Percentiles rank a stretch among this genome's conserved stretches.
Evolutionary conservation across 2,329 filamentous ascomycete genomes (phyloP).

Genomic region (Xylaria digitata): DNA sequence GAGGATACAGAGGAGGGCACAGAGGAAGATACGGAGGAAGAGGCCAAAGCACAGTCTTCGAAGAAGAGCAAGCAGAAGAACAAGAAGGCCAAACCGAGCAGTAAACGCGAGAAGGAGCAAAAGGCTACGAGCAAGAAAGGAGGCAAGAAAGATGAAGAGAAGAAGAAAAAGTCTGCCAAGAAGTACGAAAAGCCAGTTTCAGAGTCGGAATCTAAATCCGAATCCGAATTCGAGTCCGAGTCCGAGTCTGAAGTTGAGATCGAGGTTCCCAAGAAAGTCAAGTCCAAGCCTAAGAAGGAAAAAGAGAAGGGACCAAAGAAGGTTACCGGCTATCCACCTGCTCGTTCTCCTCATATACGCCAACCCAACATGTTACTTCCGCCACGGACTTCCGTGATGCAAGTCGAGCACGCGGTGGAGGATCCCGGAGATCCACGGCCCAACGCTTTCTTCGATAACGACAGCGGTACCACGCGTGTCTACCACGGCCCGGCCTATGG

Average conservation of each 20-base stretch:
- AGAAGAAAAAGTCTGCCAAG: conserved; percentile 26
- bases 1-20: conserved; percentile 27
- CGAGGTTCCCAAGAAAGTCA: conserved; percentile 19
- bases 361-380: conserved; percentile 61
- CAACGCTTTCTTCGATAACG: conserved; percentile 69
- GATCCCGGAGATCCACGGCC: conserved; percentile 64
- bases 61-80: conserved; percentile 26
- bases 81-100: conserved; percentile 20
- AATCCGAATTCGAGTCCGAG: conserved; percentile 34
- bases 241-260: conserved; percentile 34
- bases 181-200: conserved; percentile 16
- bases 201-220: conserved; percentile 27
- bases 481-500: conserved; percentile 69
- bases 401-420: conserved; percentile 68
- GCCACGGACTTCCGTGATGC: conserved; percentile 60
- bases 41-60: conserved; percentile 25
- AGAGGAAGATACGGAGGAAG: conserved; percentile 27
- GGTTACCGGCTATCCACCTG: conserved; percentile 23
- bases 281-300: conserved; percentile 22
- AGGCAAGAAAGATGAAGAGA: conserved; percentile 15
- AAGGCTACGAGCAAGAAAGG: conserved; percentile 32
- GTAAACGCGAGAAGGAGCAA: conserved; percentile 26
- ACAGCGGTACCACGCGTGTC: conserved; percentile 64
- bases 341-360: conserved; percentile 46
- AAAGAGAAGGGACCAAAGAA: conserved; percentile 26